Conservation (phyloP, 2,329 filamentous ascomycete genomes). For the Colletotrichum sp. region DNA sequence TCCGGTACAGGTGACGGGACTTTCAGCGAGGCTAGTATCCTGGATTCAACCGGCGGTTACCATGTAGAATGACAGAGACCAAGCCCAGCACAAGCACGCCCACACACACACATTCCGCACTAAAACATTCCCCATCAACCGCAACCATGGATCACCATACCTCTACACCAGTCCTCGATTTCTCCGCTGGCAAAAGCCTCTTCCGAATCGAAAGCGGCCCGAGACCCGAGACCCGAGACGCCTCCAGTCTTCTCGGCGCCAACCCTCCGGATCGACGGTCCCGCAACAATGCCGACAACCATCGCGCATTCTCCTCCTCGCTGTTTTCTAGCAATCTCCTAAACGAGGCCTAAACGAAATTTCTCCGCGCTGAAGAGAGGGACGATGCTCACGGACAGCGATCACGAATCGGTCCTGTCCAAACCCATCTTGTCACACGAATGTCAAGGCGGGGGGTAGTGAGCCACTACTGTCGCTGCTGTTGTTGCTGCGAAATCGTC, state of each 20-base stretch:
- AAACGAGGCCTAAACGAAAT: neutral
- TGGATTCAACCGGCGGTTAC: neutral
- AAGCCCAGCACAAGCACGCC: neutral
- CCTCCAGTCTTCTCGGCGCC: neutral
- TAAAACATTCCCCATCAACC: neutral
- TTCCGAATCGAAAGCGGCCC: neutral
- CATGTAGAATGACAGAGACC: neutral
- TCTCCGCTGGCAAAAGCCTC: neutral
- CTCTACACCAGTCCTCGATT: neutral
- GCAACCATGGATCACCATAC: neutral
- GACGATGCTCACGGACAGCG: fast-evolving
- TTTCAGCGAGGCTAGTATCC: too few relatives aligned
- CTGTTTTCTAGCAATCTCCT: too few relatives aligned
- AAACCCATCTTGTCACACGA: neutral
- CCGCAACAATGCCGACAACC: neutral
- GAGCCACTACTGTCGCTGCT: neutral
- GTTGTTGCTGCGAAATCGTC: neutral
- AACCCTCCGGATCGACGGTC: neutral
- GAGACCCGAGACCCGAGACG: neutral
- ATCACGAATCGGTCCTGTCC: neutral
- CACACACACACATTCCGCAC: neutral
- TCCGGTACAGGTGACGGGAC: too few relatives aligned
- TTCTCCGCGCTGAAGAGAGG: neutral
- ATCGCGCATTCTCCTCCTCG: neutral
- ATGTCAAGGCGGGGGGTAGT: neutral